Base-by-base conservation (phyloP, 139 green algal species). In the Picochlorum sp. region DNA sequence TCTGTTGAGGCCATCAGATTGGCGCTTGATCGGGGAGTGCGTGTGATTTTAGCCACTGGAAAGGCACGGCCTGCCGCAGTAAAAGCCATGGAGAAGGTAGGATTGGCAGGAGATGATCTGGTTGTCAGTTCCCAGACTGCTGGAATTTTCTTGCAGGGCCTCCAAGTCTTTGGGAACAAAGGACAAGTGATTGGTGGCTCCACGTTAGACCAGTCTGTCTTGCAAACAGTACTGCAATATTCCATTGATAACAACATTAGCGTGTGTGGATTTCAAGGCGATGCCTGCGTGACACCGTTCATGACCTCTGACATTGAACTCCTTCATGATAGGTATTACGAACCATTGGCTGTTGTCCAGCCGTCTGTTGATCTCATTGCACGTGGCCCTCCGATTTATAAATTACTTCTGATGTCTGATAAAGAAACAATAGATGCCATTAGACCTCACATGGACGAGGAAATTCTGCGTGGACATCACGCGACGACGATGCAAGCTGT, bases 1-100 rank as follows among this genome's bases (percentile, higher is more conserved):
- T 85, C 77, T 6, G 83, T 79, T 0, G 51, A 78, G 0, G 90
- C 82, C 10, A 80, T 97, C 52, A 66, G 70, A 21, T 80, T 75
- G 4, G 86, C 88, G 0, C 24, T 84, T 1, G 73, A 51, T 0
- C 15, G 37, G 6, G 89, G 90, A 4, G 79, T 97, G 45, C 66
- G 23, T 1, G 79, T 98, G 21, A 71, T 93, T 31, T 70, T 96
- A 34, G 92, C 92, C 9, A 98, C 92, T 5, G 92, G 92, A 52
- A 98, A 98, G 69, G 92, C 92, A 11, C 68, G 91, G n/a, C 83
- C 90, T 4, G 91, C 89, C 3, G 91, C 91, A 13, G 62, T 90
- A 0, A 58, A 56, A 15, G 89, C 89, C 1, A 77, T 84, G 30
- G 24, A 63, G 0, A 64, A 67, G 2, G 83, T 79, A 4, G 84